These are phyloP conservation scores for Lecanicillium sp. DNA, from an alignment of 2,329 filamentous ascomycete species.

Conservation along the genomic window DNA sequence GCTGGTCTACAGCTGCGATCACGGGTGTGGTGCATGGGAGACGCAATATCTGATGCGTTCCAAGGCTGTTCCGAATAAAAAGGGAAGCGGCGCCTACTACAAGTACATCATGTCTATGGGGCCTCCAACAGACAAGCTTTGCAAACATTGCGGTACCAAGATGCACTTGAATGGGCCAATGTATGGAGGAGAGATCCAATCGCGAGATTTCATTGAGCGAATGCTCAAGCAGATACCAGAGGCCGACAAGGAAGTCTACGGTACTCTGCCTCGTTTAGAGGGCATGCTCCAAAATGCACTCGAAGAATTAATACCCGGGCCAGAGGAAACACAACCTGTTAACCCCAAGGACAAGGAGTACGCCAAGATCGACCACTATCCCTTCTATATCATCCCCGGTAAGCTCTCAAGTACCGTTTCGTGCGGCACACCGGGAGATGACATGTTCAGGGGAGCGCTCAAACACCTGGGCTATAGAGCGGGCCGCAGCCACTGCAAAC, in stretches of 20 bases:
- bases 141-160: constrained; percentile 78
- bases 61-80: constrained; percentile 61
- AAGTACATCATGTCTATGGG: constrained; percentile 72
- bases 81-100: constrained; percentile 61
- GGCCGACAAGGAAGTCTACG: constrained; percentile 64
- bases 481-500: constrained; percentile 80
- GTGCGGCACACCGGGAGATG: constrained; percentile 72
- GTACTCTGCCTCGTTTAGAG: constrained; percentile 73
- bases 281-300: constrained; percentile 88
- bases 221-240: constrained; percentile 68
- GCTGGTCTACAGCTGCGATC: constrained; percentile 85
- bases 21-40: constrained; percentile 86
- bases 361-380: constrained; percentile 63
- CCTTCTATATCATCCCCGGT: constrained; percentile 82
- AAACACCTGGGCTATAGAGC: constrained; percentile 74
- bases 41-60: constrained; percentile 73
- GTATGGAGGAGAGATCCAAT: constrained; percentile 88
- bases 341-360: constrained; percentile 43
- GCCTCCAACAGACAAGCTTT: constrained; percentile 59
- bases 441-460: constrained; percentile 74
- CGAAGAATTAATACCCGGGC: constrained; percentile 56
- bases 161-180: constrained; percentile 90
- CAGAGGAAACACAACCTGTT: constrained; percentile 31
- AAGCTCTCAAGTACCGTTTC: constrained; percentile 70
- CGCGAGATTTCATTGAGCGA: constrained; percentile 70